phyloP scores from a whole-genome alignment of 2,329 filamentous ascomycete genomes.

The Aspergillus aculeatus region DNA sequence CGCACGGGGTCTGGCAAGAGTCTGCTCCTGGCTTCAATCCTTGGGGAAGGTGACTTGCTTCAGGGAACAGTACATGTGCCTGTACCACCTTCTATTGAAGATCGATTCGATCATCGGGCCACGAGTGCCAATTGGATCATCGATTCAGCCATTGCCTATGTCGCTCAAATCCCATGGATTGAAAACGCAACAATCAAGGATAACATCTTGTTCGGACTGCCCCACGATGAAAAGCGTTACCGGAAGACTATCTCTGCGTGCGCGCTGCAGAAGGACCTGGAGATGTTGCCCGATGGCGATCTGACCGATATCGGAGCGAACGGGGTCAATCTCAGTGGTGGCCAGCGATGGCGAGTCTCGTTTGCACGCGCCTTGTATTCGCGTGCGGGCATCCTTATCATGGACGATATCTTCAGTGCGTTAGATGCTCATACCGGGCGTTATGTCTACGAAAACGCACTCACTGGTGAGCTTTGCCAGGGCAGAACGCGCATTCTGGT shows the following conservation, averaged over 20 bases:
- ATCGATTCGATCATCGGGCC: constrained; percentile 27
- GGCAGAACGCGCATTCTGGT: constrained; percentile 73
- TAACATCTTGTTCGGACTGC: constrained; percentile 74
- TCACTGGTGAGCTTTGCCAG: constrained; percentile 67
- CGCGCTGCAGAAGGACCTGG: constrained; percentile 69
- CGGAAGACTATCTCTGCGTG: constrained; percentile 67
- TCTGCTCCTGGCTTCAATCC: constrained; percentile 67
- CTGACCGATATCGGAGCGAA: constrained; percentile 76
- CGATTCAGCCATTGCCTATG: constrained; percentile 66
- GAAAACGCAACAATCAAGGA: constrained; percentile 74
- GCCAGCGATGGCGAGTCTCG: constrained; percentile 76
- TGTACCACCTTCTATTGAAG: constrained; percentile 61
- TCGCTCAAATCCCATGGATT: constrained; percentile 77
- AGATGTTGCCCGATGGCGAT: constrained; percentile 71
- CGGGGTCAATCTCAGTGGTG: constrained; percentile 55
- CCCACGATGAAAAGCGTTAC: constrained; percentile 65
- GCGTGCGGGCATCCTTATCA: constrained; percentile 67
- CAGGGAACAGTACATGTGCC: constrained; percentile 58
- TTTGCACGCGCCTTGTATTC: constrained; percentile 76
- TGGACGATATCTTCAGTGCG: constrained; percentile 77
- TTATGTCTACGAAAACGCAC: constrained; percentile 71
- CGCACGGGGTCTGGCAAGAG: constrained; percentile 77
- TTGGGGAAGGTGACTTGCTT: constrained; percentile 71
- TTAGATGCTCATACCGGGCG: constrained; percentile 76
- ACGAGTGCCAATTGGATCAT: constrained; percentile 66